A percentile compares a stretch with the other conserved stretches of the same genome.
phyloP scores from a whole-genome alignment of 2,329 filamentous ascomycete genomes.

The Colletotrichum nymphaeae region DNA sequence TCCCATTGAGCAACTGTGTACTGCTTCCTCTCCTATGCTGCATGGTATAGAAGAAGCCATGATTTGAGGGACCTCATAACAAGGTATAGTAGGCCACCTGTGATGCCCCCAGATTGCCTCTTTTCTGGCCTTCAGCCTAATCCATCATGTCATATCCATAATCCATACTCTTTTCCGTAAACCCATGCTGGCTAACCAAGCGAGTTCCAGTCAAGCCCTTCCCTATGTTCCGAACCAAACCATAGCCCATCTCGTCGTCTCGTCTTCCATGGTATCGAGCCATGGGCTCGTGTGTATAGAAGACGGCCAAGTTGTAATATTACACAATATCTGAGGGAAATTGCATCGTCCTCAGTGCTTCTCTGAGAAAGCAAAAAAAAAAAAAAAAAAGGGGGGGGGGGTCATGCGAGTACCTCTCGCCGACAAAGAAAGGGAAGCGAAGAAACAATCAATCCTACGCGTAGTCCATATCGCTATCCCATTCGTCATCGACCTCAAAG shows the following conservation, averaged over 20 bases:
- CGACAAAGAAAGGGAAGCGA: too few relatives aligned
- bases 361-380: neutral
- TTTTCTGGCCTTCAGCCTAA: neutral
- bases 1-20: neutral
- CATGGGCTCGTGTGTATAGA: neutral
- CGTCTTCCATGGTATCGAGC: neutral
- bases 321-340: neutral
- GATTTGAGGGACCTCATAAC: too few relatives aligned
- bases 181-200: neutral
- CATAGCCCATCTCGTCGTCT: neutral
- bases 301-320: neutral
- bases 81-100: too few relatives aligned
- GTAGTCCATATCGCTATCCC: constrained; percentile 68
- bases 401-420: neutral
- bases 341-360: neutral
- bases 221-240: neutral
- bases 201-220: constrained; percentile 12
- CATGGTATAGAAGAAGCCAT: neutral
- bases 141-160: neutral
- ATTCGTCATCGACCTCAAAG: constrained; percentile 67
- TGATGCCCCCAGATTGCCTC: neutral
- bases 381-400: too few relatives aligned
- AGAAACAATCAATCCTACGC: constrained; percentile 46
- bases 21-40: neutral
- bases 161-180: neutral